Evolutionary conservation across 2,329 filamentous ascomycete species (phyloP).

Genomic region (Fonsecaea multimorphosa): DNA sequence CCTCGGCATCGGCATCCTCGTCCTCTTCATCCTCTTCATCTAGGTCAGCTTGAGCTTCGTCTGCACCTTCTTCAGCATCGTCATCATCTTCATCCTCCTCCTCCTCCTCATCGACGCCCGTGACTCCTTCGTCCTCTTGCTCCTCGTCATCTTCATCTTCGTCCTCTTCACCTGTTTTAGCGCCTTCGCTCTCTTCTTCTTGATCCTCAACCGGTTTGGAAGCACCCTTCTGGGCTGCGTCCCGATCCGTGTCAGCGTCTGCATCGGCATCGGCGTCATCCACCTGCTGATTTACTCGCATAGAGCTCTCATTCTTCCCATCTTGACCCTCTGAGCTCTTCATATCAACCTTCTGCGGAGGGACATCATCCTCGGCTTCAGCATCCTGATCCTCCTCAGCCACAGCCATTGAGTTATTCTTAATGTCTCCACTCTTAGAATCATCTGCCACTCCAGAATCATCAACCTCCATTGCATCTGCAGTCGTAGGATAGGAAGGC

Average conservation of each 20-base stretch:
- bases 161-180: conserved; percentile 24
- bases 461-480: conserved; percentile 37
- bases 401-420: conserved; percentile 30
- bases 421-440: conserved; percentile 20
- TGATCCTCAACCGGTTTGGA: conserved; percentile 18
- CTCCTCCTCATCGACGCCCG: conserved; percentile 27
- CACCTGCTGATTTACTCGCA: conserved; percentile 24
- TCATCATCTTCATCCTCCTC: conserved; percentile 23
- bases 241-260: conserved; percentile 20
- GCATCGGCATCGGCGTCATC: conserved; percentile 30
- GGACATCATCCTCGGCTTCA: conserved; percentile 30
- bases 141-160: conserved; percentile 30
- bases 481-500: conserved; percentile 1
- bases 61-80: conserved; percentile 21
- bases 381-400: conserved; percentile 46
- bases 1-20: conserved; percentile 42
- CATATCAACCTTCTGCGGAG: conserved; percentile 25
- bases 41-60: conserved; percentile 16
- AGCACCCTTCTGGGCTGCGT: background rate
- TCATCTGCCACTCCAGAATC: conserved; percentile 24
- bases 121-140: conserved; percentile 18
- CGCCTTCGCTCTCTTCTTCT: conserved; percentile 32
- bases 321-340: conserved; percentile 26
- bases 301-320: conserved; percentile 29
- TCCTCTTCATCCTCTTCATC: conserved; percentile 31